A percentile compares a stretch with the other conserved stretches of the same genome.
Evolutionary conservation across 495 filamentous ascomycete species (phyloP).

Genomic region (Aspergillus diversus): DNA sequence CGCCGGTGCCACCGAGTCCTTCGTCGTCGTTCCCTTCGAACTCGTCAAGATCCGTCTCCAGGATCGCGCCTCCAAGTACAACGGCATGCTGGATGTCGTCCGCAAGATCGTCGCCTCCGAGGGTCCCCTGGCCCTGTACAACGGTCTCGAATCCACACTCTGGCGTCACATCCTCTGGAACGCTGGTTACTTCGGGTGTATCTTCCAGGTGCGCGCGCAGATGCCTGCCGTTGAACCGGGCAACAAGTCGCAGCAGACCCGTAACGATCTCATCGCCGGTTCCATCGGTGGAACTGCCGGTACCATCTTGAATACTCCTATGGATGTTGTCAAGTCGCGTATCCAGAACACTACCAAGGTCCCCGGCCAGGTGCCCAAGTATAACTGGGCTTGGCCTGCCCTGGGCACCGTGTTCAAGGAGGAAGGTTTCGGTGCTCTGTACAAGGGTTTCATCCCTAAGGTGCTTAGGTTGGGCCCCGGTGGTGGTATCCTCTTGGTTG

Average conservation of each 20-base stretch:
- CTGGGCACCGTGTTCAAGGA: slow-evolving; percentile 85
- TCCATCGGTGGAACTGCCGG: slow-evolving; percentile 87
- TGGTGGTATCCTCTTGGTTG: slow-evolving; percentile 89
- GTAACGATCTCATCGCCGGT: slow-evolving; percentile 87
- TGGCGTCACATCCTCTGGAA: slow-evolving; percentile 99
- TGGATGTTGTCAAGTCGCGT: slow-evolving; percentile 97
- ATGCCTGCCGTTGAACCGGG: slow-evolving; percentile 69
- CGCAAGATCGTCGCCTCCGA: slow-evolving; percentile 82
- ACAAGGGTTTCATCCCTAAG: slow-evolving; percentile 98
- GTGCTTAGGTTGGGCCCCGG: slow-evolving; percentile 86
- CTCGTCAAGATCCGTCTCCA: slow-evolving; percentile 96
- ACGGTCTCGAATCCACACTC: slow-evolving; percentile 91
- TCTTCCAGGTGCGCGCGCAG: slow-evolving; percentile 88
- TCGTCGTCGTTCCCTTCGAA: slow-evolving; percentile 94
- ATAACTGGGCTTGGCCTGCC: slow-evolving; percentile 95
- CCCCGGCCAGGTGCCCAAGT: slow-evolving; percentile 79
- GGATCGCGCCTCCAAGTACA: slow-evolving; percentile 95
- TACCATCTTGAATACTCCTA: slow-evolving; percentile 92
- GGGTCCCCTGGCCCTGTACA: slow-evolving; percentile 88
- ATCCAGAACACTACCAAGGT: slow-evolving; percentile 92
- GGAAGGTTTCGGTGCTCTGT: slow-evolving; percentile 89
- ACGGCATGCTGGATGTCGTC: slow-evolving; percentile 89
- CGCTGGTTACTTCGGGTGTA: slow-evolving; percentile 95
- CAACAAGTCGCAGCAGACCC: slow-evolving; percentile 78
- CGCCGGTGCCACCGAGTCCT: slow-evolving; percentile 92